Percentiles rank a stretch among this genome's conserved stretches.
Conservation (phyloP, 805 yeast genomes). For the Barnettozyma wickerhamii region DNA sequence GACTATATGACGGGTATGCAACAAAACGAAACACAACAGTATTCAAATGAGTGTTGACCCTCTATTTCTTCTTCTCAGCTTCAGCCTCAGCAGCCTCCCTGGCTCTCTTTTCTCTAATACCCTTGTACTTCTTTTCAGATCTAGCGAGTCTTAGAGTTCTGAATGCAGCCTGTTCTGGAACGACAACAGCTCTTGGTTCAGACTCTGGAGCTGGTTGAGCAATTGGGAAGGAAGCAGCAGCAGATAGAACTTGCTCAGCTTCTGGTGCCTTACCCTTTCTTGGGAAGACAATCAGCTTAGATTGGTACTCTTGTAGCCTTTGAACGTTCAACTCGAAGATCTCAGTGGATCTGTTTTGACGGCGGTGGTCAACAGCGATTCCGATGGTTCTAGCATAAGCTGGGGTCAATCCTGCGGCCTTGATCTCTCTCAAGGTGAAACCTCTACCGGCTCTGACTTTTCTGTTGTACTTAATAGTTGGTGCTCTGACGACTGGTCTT, state of each 20-base stretch:
- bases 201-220: conserved; percentile 69
- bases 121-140: conserved; percentile 85
- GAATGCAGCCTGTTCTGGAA: conserved; percentile 74
- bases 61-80: conserved; percentile 95
- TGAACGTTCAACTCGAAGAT: conserved; percentile 91
- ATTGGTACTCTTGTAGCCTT: conserved; percentile 94
- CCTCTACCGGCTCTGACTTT: conserved; percentile 99
- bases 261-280: conserved; percentile 82
- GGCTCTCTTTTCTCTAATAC: conserved; percentile 96
- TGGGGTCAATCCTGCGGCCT: conserved; percentile 92
- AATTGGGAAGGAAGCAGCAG: conserved; percentile 88
- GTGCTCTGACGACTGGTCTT: conserved; percentile 98
- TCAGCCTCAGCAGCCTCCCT: conserved; percentile 95
- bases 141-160: conserved; percentile 91
- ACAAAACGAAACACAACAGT: neutral
- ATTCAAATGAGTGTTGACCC: neutral
- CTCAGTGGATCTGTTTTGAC: conserved; percentile 97
- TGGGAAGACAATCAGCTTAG: conserved; percentile 95
- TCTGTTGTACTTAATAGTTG: conserved; percentile 99
- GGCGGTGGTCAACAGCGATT: conserved; percentile 99
- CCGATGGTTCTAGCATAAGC: conserved; percentile 98
- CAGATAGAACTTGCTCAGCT: conserved; percentile 68
- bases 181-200: conserved; percentile 81
- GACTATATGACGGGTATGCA: no score
- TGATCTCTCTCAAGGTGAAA: conserved; percentile 95